phyloP scores from a whole-genome alignment of 495 filamentous ascomycete species.

The Hypoxylon intermedium region DNA sequence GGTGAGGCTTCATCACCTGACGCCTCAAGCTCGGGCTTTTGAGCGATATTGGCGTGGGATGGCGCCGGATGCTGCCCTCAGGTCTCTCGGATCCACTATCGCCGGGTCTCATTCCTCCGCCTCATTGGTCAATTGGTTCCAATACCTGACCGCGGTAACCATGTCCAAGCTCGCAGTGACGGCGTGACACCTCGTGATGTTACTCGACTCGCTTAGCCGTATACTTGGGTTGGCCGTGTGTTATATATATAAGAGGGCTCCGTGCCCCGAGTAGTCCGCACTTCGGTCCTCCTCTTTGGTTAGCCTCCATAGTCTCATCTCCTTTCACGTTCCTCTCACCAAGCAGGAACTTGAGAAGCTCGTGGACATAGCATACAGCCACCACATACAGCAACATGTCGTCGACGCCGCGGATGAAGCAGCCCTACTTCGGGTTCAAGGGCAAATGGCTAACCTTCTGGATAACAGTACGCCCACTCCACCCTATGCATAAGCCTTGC shows the following conservation, averaged over 20 bases:
- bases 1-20: slow-evolving; percentile 22
- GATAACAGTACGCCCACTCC: slow-evolving; percentile 56
- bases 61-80: background rate
- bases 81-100: slow-evolving; percentile 3
- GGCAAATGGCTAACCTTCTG: slow-evolving; percentile 66
- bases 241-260: slow-evolving; percentile 16
- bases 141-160: slow-evolving; percentile 15
- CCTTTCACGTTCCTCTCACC: background rate
- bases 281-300: background rate
- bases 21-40: slow-evolving; percentile 8
- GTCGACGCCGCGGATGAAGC: slow-evolving; percentile 31
- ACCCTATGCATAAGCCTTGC: background rate
- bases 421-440: slow-evolving; percentile 64
- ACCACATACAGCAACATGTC: slow-evolving; percentile 22
- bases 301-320: background rate
- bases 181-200: slow-evolving; percentile 26
- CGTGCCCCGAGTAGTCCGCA: background rate
- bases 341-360: slow-evolving; percentile 8
- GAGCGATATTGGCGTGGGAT: slow-evolving; percentile 19
- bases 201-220: slow-evolving; percentile 6
- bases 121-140: slow-evolving; percentile 22
- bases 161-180: slow-evolving; percentile 8
- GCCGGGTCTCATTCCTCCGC: background rate
- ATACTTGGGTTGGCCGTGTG: background rate
- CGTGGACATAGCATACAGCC: background rate